phyloP scores from a whole-genome alignment of 371 early-diverging fungal species.

The Mortierella sp. region DNA sequence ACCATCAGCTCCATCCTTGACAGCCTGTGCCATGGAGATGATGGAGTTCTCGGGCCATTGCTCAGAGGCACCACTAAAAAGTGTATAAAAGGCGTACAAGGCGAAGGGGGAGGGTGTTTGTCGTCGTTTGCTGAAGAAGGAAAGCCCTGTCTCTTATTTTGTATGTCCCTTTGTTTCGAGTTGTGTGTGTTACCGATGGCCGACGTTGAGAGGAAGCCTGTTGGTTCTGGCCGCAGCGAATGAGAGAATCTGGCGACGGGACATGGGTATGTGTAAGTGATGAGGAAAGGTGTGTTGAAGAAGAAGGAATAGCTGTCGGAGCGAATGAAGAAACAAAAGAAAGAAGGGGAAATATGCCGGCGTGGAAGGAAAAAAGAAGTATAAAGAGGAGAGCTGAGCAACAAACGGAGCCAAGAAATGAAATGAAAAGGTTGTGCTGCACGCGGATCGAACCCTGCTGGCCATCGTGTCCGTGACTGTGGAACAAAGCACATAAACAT shows the following conservation, averaged over 20 bases:
- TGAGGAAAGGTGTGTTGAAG: conserved; percentile 1
- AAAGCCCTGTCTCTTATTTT: not conserved
- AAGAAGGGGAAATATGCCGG: not conserved
- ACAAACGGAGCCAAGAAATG: not conserved
- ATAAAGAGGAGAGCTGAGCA: not conserved
- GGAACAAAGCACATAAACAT: not conserved
- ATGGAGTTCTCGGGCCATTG: conserved; percentile 77
- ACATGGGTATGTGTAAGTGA: conserved; percentile 7
- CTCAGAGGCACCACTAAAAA: conserved; percentile 67
- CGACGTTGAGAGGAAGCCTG: conserved; percentile 48
- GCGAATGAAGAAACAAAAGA: not conserved
- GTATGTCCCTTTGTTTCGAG: not conserved
- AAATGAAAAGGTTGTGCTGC: not conserved
- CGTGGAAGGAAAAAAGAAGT: not conserved
- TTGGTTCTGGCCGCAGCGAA: conserved; percentile 35
- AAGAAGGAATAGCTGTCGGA: not conserved
- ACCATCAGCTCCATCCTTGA: conserved; percentile 71
- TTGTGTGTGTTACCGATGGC: conserved; percentile 46
- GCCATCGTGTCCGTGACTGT: not conserved
- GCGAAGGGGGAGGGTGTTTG: not conserved
- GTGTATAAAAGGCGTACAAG: conserved; percentile 5
- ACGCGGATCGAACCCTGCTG: not conserved
- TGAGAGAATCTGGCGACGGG: conserved; percentile 45
- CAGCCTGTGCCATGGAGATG: conserved; percentile 67
- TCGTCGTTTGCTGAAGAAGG: not conserved